Evolutionary conservation across 2,329 filamentous ascomycete species (phyloP), one percentile per base, ranked within the genome.

Genomic region (Pseudopithomyces maydicus): DNA sequence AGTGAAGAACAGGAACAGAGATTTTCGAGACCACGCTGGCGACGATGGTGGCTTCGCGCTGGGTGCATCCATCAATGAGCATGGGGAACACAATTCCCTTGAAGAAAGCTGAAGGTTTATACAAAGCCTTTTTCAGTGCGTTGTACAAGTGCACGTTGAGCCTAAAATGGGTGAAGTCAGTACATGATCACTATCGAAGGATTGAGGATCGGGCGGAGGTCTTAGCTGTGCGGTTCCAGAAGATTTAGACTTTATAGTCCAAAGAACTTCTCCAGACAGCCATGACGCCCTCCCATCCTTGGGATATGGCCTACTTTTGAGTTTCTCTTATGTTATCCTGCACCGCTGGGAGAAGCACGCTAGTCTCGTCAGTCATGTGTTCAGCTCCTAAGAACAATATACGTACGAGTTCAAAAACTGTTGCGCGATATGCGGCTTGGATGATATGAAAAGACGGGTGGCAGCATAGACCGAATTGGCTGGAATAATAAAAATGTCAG

Each of bases 131-230:
- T 79, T 97, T 97, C 55, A 99, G 81, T 0, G 92, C 86, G 68
- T 96, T 94, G 84, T 97, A 99, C 7, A 98, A 82, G 75, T 99
- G 95, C 0, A 97, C 89, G 70, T 97, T 97, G 56, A 99, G 83
- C 75, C 97, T 97, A 17, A 35, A 22, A 15, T n/a, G n/a, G n/a
- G n/a, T n/a, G n/a, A 41, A 17, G 38, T 41, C n/a, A 41, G 38
- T 41, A 20, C 5, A 44, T 29, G 26, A 29, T 8, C 26, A 8
- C 4, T 5, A 29, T 5, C 8, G 4, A 4, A 29, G 26, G 26
- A 4, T 29, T 4, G 26, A 29, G 26, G 26, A 29, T 29, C 26
- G 8, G 26, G 8, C 8, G 5, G 26, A 29, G 26, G 26, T 29
- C 26, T 29, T 29, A 29, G 26, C 26, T 29, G 26, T 8, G 8